phyloP scores from a whole-genome alignment of 164 flowering plant genomes.

The Annona squamosa region DNA sequence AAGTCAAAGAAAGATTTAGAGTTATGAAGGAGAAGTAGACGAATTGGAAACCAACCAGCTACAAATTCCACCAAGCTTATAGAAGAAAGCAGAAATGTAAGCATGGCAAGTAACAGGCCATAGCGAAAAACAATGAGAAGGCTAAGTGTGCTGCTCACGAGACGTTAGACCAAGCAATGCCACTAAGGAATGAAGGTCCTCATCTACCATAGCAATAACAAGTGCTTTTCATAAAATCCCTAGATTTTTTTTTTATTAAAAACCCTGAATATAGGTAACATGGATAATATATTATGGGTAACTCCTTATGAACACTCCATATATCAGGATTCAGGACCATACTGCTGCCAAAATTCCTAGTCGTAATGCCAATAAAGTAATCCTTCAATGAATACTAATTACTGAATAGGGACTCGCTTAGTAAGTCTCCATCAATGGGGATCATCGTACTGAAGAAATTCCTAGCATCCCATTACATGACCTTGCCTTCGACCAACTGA shows the following conservation, averaged over 20 bases:
- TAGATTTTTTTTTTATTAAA: too few species aligned
- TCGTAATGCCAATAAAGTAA: too few species aligned
- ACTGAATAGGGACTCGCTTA: not conserved
- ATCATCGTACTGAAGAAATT: not conserved
- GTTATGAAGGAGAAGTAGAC: not conserved
- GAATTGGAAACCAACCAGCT: not conserved
- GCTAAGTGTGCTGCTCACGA: not conserved
- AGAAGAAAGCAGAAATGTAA: not conserved
- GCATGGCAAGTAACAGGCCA: too few species aligned
- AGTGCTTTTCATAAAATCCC: too few species aligned
- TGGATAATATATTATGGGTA: too few species aligned
- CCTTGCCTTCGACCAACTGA: not conserved
- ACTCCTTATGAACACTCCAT: too few species aligned
- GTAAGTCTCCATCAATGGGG: not conserved
- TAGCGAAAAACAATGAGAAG: too few species aligned
- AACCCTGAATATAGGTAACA: too few species aligned
- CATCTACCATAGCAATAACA: not conserved
- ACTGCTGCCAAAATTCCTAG: too few species aligned
- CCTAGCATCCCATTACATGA: not conserved
- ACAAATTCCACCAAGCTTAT: not conserved
- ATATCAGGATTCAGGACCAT: too few species aligned
- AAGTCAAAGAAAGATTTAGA: slow-evolving; percentile 1
- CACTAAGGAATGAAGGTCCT: not conserved
- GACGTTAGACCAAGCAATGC: not conserved
- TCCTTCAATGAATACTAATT: too few species aligned